These are phyloP conservation scores for Penicillium odoratum DNA, from an alignment of 495 filamentous ascomycete species.

Conservation along the genomic window DNA sequence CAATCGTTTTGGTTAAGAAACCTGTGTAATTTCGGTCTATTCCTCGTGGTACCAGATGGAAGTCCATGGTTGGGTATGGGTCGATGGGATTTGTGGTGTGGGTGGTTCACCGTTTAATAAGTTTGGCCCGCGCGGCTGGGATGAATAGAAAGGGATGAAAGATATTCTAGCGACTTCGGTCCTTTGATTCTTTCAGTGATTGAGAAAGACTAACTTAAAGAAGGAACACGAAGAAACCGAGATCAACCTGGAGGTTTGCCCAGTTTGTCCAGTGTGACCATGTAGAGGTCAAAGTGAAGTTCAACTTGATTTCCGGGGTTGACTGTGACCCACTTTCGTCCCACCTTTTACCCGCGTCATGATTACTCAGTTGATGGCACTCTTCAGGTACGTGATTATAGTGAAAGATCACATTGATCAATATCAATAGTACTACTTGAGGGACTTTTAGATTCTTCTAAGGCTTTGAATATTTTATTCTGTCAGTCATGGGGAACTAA, in stretches of 20 bases:
- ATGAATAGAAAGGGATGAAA: neutral
- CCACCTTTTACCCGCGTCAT: constrained; percentile 1
- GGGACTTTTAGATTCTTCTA: too few species aligned
- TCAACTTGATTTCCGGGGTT: constrained; percentile 3
- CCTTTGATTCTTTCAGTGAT: neutral
- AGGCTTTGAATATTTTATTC: too few species aligned
- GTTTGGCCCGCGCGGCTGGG: constrained; percentile 17
- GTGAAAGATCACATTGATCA: too few species aligned
- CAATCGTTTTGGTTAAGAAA: constrained; percentile 50
- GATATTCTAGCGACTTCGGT: neutral
- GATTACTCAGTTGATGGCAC: neutral
- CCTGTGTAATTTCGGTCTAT: constrained; percentile 49
- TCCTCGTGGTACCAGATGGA: constrained; percentile 43
- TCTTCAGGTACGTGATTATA: too few species aligned
- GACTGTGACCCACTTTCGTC: constrained; percentile 1
- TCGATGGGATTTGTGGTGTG: neutral
- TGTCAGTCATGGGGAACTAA: too few species aligned
- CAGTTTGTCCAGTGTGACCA: neutral
- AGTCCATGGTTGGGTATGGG: constrained; percentile 37
- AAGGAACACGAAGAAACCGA: neutral
- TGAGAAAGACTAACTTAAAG: too few species aligned
- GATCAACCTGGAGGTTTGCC: neutral
- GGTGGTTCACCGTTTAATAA: neutral
- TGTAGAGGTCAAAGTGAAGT: constrained; percentile 3
- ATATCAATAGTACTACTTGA: too few species aligned